Conservation (phyloP, 2,329 filamentous ascomycete genomes). For the Cladosporium sphaerospermum region DNA sequence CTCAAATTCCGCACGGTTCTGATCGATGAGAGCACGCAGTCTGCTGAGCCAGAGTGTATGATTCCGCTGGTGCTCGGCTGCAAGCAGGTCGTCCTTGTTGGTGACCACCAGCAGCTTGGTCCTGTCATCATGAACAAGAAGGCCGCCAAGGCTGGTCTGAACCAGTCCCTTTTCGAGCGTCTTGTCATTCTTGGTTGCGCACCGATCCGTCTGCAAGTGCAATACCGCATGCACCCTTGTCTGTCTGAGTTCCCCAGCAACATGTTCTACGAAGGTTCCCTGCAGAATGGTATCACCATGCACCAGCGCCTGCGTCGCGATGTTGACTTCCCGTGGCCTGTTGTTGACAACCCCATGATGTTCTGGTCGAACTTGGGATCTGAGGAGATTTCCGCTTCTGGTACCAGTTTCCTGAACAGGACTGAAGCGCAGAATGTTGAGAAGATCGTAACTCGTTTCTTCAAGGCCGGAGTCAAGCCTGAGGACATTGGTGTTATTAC, state of each 20-base stretch:
- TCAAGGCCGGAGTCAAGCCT: constrained; percentile 96
- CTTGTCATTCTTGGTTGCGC: constrained; percentile 84
- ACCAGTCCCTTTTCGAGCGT: constrained; percentile 97
- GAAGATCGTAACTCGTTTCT: constrained; percentile 96
- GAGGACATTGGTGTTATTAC: constrained; percentile 95
- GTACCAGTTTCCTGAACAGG: constrained; percentile 95
- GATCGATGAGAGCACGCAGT: constrained; percentile 97
- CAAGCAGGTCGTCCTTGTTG: constrained; percentile 98
- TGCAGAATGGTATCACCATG: constrained; percentile 93
- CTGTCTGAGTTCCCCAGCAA: constrained; percentile 96
- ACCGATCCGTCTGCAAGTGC: constrained; percentile 89
- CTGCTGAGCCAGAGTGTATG: constrained; percentile 97
- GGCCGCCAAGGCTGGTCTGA: constrained; percentile 91
- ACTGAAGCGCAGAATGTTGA: constrained; percentile 97
- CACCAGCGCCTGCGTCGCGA: constrained; percentile 83
- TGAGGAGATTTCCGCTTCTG: constrained; percentile 95
- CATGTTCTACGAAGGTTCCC: constrained; percentile 98
- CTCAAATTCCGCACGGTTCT: constrained; percentile 98
- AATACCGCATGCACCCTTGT: constrained; percentile 98
- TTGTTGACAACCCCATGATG: constrained; percentile 95
- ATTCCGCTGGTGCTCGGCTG: constrained; percentile 94
- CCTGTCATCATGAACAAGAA: constrained; percentile 99
- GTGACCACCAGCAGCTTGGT: constrained; percentile 95
- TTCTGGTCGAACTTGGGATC: constrained; percentile 99
- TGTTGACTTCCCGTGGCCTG: constrained; percentile 97